These are phyloP conservation scores for Xylaria hypoxylon DNA, from an alignment of 2,329 filamentous ascomycete species.

Conservation along the genomic window DNA sequence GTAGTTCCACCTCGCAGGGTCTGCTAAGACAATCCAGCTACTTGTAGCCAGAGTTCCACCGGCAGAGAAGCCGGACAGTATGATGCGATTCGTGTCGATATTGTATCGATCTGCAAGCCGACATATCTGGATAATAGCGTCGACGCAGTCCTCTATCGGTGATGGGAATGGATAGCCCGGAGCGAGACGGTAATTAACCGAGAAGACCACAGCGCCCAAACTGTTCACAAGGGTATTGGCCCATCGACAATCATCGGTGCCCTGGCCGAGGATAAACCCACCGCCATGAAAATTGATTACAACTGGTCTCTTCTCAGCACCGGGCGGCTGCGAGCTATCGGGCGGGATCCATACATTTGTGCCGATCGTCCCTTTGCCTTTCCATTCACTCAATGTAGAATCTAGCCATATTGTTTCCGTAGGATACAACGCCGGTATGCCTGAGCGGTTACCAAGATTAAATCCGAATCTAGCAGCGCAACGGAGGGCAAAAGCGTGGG, in stretches of 20 bases:
- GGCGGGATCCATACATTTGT: slow-evolving; percentile 43
- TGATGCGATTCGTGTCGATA: slow-evolving; percentile 66
- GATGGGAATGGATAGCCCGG: slow-evolving; percentile 73
- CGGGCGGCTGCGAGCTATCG: slow-evolving; percentile 41
- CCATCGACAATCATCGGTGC: slow-evolving; percentile 72
- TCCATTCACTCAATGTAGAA: slow-evolving; percentile 44
- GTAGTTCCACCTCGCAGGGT: slow-evolving; percentile 43
- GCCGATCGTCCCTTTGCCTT: slow-evolving; percentile 42
- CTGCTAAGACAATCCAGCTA: slow-evolving; percentile 48
- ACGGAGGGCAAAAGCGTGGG: slow-evolving; percentile 45
- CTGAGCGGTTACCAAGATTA: slow-evolving; percentile 41
- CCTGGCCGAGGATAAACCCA: slow-evolving; percentile 72
- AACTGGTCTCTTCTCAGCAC: slow-evolving; percentile 54
- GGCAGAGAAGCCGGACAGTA: slow-evolving; percentile 72
- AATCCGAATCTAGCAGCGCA: slow-evolving; percentile 43
- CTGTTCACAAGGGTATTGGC: slow-evolving; percentile 62
- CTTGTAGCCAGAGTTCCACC: slow-evolving; percentile 66
- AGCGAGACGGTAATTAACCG: slow-evolving; percentile 74
- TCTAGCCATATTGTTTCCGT: slow-evolving; percentile 46
- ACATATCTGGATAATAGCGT: slow-evolving; percentile 70
- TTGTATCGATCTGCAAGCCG: slow-evolving; percentile 66
- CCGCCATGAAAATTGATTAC: slow-evolving; percentile 76
- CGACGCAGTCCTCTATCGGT: slow-evolving; percentile 72
- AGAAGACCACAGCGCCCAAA: slow-evolving; percentile 69
- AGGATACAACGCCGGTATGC: slow-evolving; percentile 27